These are phyloP conservation scores for Phytophthora hybrid DNA, from an alignment of 352 stramenopile species.

Conservation along the genomic window DNA sequence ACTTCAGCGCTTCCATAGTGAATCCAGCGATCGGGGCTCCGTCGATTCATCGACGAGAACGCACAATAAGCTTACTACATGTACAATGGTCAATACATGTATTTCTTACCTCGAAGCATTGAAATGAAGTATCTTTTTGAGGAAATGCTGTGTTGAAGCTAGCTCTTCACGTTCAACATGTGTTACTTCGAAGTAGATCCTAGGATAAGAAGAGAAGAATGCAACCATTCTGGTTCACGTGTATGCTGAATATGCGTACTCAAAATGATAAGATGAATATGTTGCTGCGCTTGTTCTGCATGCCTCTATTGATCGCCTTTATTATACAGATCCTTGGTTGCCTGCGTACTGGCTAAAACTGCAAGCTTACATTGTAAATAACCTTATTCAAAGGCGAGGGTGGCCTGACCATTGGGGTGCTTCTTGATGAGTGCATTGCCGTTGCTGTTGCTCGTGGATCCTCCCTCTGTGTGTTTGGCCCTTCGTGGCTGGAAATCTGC, in stretches of 20 bases:
- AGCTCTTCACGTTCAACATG: too few species aligned
- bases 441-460: background rate
- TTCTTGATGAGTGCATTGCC: constrained; percentile 37
- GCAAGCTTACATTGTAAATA: constrained; percentile 18
- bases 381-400: constrained; percentile 35
- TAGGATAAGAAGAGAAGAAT: background rate
- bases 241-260: too few species aligned
- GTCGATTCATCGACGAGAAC: too few species aligned
- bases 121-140: too few species aligned
- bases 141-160: too few species aligned
- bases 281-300: background rate
- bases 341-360: constrained; percentile 11
- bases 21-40: too few species aligned
- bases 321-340: constrained; percentile 13
- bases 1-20: too few species aligned
- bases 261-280: too few species aligned
- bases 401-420: constrained; percentile 22
- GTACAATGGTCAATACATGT: too few species aligned
- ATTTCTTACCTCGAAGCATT: too few species aligned
- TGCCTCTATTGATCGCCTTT: constrained; percentile 22
- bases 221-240: background rate
- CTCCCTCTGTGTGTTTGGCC: constrained; percentile 21
- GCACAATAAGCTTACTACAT: too few species aligned
- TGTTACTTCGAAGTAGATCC: too few species aligned
- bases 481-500: constrained; percentile 34